These are phyloP conservation scores for Hyphodiscus sp. DNA, from an alignment of 2,329 filamentous ascomycete species.

Conservation along the genomic window DNA sequence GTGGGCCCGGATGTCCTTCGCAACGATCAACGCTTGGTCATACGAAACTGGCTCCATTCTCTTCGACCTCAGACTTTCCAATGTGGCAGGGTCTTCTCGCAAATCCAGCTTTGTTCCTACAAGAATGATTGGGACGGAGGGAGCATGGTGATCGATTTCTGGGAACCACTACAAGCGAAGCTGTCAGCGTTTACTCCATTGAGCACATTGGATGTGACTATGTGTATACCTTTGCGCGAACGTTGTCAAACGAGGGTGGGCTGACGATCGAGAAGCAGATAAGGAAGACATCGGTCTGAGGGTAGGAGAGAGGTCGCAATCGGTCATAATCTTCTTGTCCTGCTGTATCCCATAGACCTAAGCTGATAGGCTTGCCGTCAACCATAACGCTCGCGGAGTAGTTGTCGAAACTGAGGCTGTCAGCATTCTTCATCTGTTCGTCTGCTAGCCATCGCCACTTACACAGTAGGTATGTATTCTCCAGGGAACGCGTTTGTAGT, in stretches of 20 bases:
- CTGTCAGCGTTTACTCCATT: slow-evolving; percentile 6
- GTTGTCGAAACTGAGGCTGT: slow-evolving; percentile 75
- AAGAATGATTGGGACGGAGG: slow-evolving; percentile 90
- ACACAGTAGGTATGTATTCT: slow-evolving; percentile 99
- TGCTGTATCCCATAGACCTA: slow-evolving; percentile 97
- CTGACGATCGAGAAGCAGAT: slow-evolving; percentile 99
- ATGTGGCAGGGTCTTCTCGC: slow-evolving; percentile 77
- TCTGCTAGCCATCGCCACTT: slow-evolving; percentile 31
- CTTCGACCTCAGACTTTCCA: slow-evolving; percentile 78
- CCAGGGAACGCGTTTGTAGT: slow-evolving; percentile 99
- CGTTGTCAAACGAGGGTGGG: slow-evolving; percentile 97
- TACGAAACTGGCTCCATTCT: slow-evolving; percentile 97
- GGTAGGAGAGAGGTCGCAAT: slow-evolving; percentile 90
- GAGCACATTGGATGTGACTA: neutral
- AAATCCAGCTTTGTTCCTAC: slow-evolving; percentile 97
- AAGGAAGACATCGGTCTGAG: slow-evolving; percentile 95
- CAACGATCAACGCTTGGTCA: slow-evolving; percentile 80
- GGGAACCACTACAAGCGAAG: slow-evolving; percentile 70
- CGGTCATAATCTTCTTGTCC: slow-evolving; percentile 98
- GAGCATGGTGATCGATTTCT: slow-evolving; percentile 95
- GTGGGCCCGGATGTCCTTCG: slow-evolving; percentile 90
- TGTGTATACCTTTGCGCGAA: slow-evolving; percentile 81
- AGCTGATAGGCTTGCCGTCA: slow-evolving; percentile 92
- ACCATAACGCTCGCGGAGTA: slow-evolving; percentile 99
- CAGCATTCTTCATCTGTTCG: slow-evolving; percentile 7